These are phyloP conservation scores for Hippophae rhamnoides DNA, from an alignment of 306 rosid species.

Conservation along the genomic window DNA sequence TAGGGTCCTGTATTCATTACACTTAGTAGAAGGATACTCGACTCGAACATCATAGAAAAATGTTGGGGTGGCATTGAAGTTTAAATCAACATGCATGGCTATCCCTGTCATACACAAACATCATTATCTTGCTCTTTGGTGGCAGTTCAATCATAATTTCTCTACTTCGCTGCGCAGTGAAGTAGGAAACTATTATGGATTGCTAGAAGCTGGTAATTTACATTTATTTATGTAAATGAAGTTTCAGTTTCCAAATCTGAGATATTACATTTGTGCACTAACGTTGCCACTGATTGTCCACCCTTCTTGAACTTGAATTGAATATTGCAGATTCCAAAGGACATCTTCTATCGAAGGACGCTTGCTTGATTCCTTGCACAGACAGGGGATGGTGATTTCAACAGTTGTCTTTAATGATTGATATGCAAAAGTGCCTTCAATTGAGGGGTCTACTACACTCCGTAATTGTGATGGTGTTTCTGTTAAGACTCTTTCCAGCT, in stretches of 20 bases:
- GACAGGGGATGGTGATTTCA: constrained; percentile 63
- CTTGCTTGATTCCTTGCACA: constrained; percentile 42
- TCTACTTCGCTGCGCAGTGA: too few relatives aligned
- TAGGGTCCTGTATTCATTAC: too few relatives aligned
- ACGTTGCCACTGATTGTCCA: constrained; percentile 83
- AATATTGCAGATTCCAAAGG: constrained; percentile 83
- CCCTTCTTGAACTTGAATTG: constrained; percentile 86
- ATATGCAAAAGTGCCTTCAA: constrained; percentile 46
- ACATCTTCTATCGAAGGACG: constrained; percentile 88
- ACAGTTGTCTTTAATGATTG: constrained; percentile 60
- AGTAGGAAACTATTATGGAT: not conserved
- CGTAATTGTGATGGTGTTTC: constrained; percentile 35
- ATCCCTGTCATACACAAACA: too few relatives aligned
- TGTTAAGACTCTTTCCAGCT: constrained; percentile 56
- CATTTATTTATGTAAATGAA: not conserved
- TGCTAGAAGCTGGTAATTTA: not conserved
- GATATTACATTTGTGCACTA: constrained; percentile 25
- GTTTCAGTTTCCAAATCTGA: not conserved
- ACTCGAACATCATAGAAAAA: too few relatives aligned
- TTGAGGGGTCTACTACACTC: constrained; percentile 32
- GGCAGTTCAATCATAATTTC: too few relatives aligned
- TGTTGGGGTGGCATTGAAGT: too few relatives aligned
- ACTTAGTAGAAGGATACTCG: too few relatives aligned
- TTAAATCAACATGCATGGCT: too few relatives aligned
- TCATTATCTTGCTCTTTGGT: too few relatives aligned